Conservation (phyloP, 345 rosid genomes). For the Corymbia maculata region DNA sequence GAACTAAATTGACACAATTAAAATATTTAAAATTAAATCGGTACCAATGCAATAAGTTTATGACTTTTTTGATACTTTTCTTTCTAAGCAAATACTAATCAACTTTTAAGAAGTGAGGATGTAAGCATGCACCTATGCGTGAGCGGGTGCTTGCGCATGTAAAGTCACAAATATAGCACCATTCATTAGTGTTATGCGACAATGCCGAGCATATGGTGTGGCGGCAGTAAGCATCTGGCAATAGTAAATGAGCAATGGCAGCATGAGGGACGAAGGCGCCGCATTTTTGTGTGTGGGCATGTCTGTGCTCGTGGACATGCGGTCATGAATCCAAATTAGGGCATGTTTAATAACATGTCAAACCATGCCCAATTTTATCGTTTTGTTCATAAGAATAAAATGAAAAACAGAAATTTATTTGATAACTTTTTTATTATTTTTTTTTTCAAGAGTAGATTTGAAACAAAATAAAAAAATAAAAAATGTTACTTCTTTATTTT, state of each 20-base stretch:
- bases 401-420: too few relatives aligned
- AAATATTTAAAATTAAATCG: too few relatives aligned
- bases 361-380: too few relatives aligned
- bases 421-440: too few relatives aligned
- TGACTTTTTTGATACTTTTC: too few relatives aligned
- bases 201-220: neutral
- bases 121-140: neutral
- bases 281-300: neutral
- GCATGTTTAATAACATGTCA: too few relatives aligned
- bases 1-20: too few relatives aligned
- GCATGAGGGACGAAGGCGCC: neutral
- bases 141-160: neutral
- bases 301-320: neutral
- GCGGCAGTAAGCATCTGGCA: neutral
- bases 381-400: too few relatives aligned
- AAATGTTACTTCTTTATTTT: too few relatives aligned
- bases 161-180: neutral
- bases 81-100: neutral
- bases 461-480: too few relatives aligned
- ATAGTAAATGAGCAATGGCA: neutral
- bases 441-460: too few relatives aligned
- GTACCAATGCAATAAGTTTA: too few relatives aligned
- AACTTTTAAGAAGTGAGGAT: neutral
- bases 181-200: neutral
- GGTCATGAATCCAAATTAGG: neutral